Evolutionary conservation across 306 rosid species (phyloP).

Genomic region (Cucurbita pepo): DNA sequence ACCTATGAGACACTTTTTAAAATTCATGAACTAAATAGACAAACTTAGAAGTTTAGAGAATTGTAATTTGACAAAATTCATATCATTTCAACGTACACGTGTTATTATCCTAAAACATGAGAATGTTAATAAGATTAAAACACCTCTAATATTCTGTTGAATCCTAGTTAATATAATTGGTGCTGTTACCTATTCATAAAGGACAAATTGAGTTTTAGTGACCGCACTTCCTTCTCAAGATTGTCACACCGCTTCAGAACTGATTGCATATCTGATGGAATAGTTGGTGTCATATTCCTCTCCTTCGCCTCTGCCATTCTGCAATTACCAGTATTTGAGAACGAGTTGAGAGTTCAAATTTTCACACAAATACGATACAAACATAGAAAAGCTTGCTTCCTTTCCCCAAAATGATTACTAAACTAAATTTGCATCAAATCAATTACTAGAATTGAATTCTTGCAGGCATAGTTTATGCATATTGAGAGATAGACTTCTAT

Average conservation of each 20-base stretch:
- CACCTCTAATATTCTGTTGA: not conserved
- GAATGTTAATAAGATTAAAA: not conserved
- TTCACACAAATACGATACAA: not conserved
- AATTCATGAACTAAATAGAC: too few relatives aligned
- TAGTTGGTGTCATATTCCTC: slow-evolving; percentile 57
- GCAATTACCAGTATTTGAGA: slow-evolving; percentile 7
- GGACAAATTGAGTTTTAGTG: slow-evolving; percentile 73
- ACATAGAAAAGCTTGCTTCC: not conserved
- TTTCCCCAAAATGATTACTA: not conserved
- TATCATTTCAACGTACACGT: not conserved
- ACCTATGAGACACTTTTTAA: too few relatives aligned
- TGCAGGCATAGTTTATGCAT: not conserved
- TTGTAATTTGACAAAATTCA: too few relatives aligned
- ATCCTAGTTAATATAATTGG: not conserved
- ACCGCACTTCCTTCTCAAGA: slow-evolving; percentile 93
- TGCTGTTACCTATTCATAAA: slow-evolving; percentile 78
- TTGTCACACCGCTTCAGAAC: slow-evolving; percentile 70
- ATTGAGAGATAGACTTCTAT: not conserved
- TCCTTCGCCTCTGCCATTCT: slow-evolving; percentile 99
- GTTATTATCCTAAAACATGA: not conserved
- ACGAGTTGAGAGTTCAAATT: not conserved
- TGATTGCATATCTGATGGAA: slow-evolving; percentile 82
- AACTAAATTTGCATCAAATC: not conserved
- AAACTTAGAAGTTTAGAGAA: too few relatives aligned
- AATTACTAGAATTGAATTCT: not conserved